Conservation (phyloP, 2,329 filamentous ascomycete species). For the Fulvia fulva region DNA sequence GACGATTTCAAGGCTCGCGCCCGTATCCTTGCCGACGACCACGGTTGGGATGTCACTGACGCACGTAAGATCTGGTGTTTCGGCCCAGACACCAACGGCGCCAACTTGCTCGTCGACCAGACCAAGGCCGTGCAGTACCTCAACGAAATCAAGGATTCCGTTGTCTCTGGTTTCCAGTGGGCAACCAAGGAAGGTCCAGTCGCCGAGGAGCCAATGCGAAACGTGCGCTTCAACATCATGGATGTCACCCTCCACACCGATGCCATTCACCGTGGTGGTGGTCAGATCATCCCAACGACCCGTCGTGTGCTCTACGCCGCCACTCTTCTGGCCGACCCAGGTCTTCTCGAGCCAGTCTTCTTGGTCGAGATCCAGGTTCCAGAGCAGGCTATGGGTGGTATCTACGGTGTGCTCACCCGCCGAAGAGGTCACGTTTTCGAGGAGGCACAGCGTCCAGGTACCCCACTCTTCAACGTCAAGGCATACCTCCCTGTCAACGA, state of each 20-base stretch:
- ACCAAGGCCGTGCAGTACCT: conserved; percentile 99
- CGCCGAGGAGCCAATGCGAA: conserved; percentile 97
- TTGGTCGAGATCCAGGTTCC: conserved; percentile 98
- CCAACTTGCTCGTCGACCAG: conserved; percentile 98
- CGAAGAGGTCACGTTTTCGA: conserved; percentile 98
- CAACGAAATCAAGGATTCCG: conserved; percentile 99
- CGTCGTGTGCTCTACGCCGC: conserved; percentile 97
- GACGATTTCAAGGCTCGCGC: conserved; percentile 99
- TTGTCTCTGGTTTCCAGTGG: conserved; percentile 99
- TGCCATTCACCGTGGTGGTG: conserved; percentile 99
- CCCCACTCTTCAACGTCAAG: conserved; percentile 99
- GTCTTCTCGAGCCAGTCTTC: conserved; percentile 95
- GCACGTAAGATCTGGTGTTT: conserved; percentile 99
- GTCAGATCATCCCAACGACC: conserved; percentile 96
- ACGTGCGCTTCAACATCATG: conserved; percentile 96
- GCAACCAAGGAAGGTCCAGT: conserved; percentile 95
- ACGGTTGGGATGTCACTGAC: conserved; percentile 99
- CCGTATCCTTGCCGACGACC: conserved; percentile 91
- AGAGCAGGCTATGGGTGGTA: conserved; percentile 98
- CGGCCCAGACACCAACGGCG: conserved; percentile 93
- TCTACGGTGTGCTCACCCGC: conserved; percentile 97
- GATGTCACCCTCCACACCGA: conserved; percentile 99
- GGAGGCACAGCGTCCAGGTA: conserved; percentile 97
- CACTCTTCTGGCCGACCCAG: conserved; percentile 83
- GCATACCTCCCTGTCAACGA: conserved; percentile 94